These are phyloP conservation scores for Termitomyces sp. DNA, from an alignment of 768 basidiomycete genomes.

Conservation along the genomic window DNA sequence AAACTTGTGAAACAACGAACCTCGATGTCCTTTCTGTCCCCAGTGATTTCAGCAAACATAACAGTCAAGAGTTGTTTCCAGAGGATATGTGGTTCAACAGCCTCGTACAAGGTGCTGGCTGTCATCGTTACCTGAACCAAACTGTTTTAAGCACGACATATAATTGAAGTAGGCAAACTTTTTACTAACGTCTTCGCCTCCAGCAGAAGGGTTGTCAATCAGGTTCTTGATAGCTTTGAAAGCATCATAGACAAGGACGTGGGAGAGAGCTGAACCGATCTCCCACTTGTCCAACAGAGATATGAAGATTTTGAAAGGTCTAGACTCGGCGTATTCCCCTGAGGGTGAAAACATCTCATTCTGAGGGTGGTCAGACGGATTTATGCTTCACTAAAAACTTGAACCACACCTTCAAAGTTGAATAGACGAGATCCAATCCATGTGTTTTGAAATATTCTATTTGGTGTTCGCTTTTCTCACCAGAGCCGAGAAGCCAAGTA, in stretches of 20 bases:
- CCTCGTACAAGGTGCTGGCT: constrained; percentile 85
- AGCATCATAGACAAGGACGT: constrained; percentile 72
- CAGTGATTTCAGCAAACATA: constrained; percentile 50
- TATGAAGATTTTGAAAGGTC: constrained; percentile 95
- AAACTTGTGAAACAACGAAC: constrained; percentile 23
- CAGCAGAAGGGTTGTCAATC: constrained; percentile 46
- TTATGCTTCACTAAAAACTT: neutral
- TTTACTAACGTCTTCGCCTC: constrained; percentile 55
- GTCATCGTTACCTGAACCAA: constrained; percentile 64
- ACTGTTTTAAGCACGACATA: neutral
- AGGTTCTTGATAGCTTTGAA: constrained; percentile 66
- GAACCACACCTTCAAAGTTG: constrained; percentile 57
- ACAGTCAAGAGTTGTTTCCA: constrained; percentile 73
- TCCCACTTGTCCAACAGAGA: constrained; percentile 97
- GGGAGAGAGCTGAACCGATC: constrained; percentile 78
- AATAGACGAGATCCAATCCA: constrained; percentile 64
- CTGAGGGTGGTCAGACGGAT: constrained; percentile 30
- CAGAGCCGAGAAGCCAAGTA: constrained; percentile 86
- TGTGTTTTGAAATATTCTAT: constrained; percentile 63
- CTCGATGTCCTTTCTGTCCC: constrained; percentile 39
- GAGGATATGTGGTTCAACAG: constrained; percentile 82
- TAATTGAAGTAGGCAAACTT: constrained; percentile 1
- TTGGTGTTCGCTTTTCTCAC: constrained; percentile 74
- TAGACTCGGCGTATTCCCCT: constrained; percentile 67
- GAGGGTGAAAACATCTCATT: constrained; percentile 74